Base-by-base conservation (phyloP, 331 rosid species). In the Dryas integrifolia region DNA sequence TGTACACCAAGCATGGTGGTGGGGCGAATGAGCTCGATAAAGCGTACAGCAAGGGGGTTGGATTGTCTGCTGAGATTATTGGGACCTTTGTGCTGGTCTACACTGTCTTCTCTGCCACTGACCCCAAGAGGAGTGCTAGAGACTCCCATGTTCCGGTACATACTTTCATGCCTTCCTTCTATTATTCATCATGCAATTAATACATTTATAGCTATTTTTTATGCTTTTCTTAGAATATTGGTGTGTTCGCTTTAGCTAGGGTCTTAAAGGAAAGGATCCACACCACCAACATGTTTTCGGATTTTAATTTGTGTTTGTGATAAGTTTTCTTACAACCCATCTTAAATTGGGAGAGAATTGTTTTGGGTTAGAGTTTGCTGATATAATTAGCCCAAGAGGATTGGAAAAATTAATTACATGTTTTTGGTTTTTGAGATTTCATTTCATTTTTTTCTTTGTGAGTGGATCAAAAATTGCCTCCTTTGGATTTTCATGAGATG, bases 31-130 rank as follows among this genome's bases (percentile, higher is more conserved):
- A 9, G 24, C 89, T 91, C 2, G 2, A 5, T 9, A 71, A 1
- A 0, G 96, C 92, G 0, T 91, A 91, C 80, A 85, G 85, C 77
- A 79, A 43, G 1, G 90, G 96, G 51, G 79, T 71, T 9, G 97
- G 98, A 6, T 78, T 94, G 77, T 85, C 87, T 1, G 96, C 96
- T 67, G 98, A 89, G 88, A 94, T 94, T 40, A 65, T 94, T 6
- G 98, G 98, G 7, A 91, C 96, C 72, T 94, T 94, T 77, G 92
- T 91, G 35, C 77, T 93, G 72, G 97, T 89, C 0, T 93, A 90
- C 91, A 93, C 97, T 0, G 97, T 90, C 4, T 88, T 91, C 92
- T 94, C 98, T 40, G 97, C 98, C 6, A 94, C 96, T 21, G 98
- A 94, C 62, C 98, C 98, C 66, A 89, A 94, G 81, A 85, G 98